phyloP scores from a whole-genome alignment of 768 basidiomycete genomes.

The Agaricus bisporus region DNA sequence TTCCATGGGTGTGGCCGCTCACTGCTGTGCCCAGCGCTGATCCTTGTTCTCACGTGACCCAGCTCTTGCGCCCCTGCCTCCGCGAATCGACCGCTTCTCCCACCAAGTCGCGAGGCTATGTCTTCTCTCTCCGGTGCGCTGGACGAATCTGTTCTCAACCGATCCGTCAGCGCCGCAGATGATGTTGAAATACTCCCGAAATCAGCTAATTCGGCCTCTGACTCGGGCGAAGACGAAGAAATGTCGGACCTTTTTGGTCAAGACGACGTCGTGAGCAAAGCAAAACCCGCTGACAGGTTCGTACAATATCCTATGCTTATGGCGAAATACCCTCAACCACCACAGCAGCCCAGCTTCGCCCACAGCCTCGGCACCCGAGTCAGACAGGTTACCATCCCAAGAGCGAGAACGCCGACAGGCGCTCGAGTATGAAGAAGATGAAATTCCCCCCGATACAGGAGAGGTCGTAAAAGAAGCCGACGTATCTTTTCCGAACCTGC shows the following conservation, averaged over 20 bases:
- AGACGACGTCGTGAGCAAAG: slow-evolving; percentile 42
- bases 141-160: slow-evolving; percentile 24
- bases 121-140: slow-evolving; percentile 57
- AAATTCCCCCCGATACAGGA: slow-evolving; percentile 43
- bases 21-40: no score
- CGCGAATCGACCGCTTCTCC: background rate
- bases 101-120: slow-evolving; percentile 27
- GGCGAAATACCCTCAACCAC: slow-evolving; percentile 7
- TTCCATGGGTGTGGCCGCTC: no score
- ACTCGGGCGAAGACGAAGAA: slow-evolving; percentile 38
- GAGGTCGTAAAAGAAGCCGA: slow-evolving; percentile 55
- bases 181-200: slow-evolving; percentile 38
- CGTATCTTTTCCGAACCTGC: slow-evolving; percentile 82
- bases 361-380: slow-evolving; percentile 47
- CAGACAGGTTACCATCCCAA: slow-evolving; percentile 58
- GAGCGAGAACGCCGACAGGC: slow-evolving; percentile 60
- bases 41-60: slow-evolving; percentile 2
- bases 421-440: slow-evolving; percentile 80
- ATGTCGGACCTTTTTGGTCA: slow-evolving; percentile 82
- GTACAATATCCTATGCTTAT: slow-evolving; percentile 17
- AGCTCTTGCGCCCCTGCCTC: background rate
- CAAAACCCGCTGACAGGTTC: slow-evolving; percentile 44
- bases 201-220: slow-evolving; percentile 17
- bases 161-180: slow-evolving; percentile 15
- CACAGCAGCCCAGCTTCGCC: slow-evolving; percentile 30